Evolutionary conservation across 2,329 filamentous ascomycete species (phyloP).

Genomic region (Talaromyces amestolkiae): DNA sequence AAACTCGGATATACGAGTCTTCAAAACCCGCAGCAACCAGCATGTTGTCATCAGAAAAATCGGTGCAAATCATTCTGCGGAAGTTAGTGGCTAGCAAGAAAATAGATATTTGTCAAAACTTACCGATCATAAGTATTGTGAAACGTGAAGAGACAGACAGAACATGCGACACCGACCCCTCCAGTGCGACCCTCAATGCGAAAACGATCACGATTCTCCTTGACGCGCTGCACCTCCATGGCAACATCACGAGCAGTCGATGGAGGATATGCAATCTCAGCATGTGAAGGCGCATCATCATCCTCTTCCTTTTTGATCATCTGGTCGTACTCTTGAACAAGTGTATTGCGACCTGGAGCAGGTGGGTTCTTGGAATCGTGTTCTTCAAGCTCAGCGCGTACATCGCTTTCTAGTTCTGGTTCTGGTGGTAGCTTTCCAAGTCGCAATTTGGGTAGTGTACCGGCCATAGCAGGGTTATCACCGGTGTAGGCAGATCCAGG

Average conservation of each 20-base stretch:
- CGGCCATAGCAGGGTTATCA: constrained; percentile 55
- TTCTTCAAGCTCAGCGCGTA: constrained; percentile 81
- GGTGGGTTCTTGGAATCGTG: constrained; percentile 78
- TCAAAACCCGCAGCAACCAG: constrained; percentile 85
- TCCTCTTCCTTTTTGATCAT: constrained; percentile 87
- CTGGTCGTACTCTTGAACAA: constrained; percentile 84
- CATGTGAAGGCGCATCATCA: constrained; percentile 73
- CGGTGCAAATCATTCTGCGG: constrained; percentile 78
- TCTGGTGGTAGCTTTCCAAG: constrained; percentile 85
- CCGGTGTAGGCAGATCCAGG: constrained; percentile 62
- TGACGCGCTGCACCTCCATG: constrained; percentile 90
- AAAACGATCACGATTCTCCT: constrained; percentile 89
- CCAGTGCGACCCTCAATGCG: constrained; percentile 80
- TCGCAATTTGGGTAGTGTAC: constrained; percentile 62
- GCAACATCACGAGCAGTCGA: constrained; percentile 86
- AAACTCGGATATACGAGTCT: constrained; percentile 93
- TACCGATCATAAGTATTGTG: constrained; percentile 93
- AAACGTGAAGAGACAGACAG: constrained; percentile 96
- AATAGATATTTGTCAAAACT: constrained; percentile 30
- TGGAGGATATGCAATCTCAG: constrained; percentile 80
- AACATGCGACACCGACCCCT: constrained; percentile 77
- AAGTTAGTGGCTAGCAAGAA: constrained; percentile 23
- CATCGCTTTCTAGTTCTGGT: constrained; percentile 73
- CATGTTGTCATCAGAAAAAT: constrained; percentile 88
- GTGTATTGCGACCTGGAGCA: constrained; percentile 63